These are phyloP conservation scores for Wickerhamiella kazuoi DNA, from an alignment of 805 yeast species.

Conservation along the genomic window DNA sequence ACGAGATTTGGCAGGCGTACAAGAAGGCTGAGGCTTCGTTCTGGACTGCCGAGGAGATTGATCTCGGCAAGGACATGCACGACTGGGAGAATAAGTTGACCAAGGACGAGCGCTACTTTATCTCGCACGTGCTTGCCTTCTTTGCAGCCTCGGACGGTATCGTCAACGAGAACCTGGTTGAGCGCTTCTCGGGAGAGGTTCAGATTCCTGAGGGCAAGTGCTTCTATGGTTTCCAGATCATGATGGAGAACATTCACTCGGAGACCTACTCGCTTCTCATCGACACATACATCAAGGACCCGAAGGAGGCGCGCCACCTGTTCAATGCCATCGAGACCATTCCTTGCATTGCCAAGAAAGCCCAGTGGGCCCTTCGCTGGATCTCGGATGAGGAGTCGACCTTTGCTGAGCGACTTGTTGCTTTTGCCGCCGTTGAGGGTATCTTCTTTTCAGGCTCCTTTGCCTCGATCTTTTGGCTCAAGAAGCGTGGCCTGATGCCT, in stretches of 20 bases:
- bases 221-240: slow-evolving; percentile 97
- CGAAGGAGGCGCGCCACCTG: slow-evolving; percentile 75
- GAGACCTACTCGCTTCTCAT: slow-evolving; percentile 91
- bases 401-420: slow-evolving; percentile 90
- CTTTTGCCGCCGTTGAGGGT: slow-evolving; percentile 98
- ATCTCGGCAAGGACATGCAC: slow-evolving; percentile 71
- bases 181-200: slow-evolving; percentile 93
- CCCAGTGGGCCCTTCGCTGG: slow-evolving; percentile 99
- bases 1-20: slow-evolving; percentile 97
- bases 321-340: slow-evolving; percentile 93
- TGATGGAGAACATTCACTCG: slow-evolving; percentile 98
- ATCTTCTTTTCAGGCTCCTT: slow-evolving; percentile 96
- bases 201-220: slow-evolving; percentile 96
- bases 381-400: slow-evolving; percentile 72
- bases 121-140: slow-evolving; percentile 87
- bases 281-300: slow-evolving; percentile 91
- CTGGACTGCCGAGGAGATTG: slow-evolving; percentile 99
- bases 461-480: slow-evolving; percentile 96
- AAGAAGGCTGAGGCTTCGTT: slow-evolving; percentile 98
- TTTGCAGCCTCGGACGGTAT: slow-evolving; percentile 98
- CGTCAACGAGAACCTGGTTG: slow-evolving; percentile 93
- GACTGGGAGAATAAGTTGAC: slow-evolving; percentile 87
- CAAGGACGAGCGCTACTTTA: slow-evolving; percentile 82
- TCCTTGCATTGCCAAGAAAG: slow-evolving; percentile 92
- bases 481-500: slow-evolving; percentile 98